Evolutionary conservation across 2,329 filamentous ascomycete species (phyloP).

Genomic region (Pestalotiopsis sp.): DNA sequence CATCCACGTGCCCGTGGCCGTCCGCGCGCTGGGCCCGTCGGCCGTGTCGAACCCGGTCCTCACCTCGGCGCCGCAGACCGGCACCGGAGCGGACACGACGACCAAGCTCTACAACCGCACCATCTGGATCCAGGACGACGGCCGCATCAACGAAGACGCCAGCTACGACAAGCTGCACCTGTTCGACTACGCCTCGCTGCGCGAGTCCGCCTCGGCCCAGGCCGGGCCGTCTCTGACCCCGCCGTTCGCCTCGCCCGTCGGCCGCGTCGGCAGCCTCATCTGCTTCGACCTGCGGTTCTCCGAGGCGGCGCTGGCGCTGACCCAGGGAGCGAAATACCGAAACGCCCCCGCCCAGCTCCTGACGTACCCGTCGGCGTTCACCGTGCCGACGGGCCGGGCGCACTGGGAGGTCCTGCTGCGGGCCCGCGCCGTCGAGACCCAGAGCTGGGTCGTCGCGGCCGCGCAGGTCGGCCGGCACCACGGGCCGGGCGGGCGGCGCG

Average conservation of each 20-base stretch:
- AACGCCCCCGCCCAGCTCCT: constrained; percentile 71
- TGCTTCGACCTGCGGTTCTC: constrained; percentile 92
- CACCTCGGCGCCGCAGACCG: background rate
- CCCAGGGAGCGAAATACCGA: too few relatives aligned
- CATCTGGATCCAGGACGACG: constrained; percentile 51
- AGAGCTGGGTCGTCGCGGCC: constrained; percentile 84
- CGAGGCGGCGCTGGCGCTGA: constrained; percentile 70
- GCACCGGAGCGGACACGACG: background rate
- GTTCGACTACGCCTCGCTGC: constrained; percentile 69
- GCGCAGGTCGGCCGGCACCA: constrained; percentile 73
- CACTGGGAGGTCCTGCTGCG: constrained; percentile 85
- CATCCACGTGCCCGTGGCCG: constrained; percentile 73
- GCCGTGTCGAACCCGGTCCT: constrained; percentile 7
- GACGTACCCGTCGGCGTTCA: constrained; percentile 89
- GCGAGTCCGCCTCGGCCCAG: constrained; percentile 64
- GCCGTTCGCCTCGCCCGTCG: constrained; percentile 75
- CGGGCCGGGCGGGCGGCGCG: constrained; percentile 52
- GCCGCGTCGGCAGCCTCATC: constrained; percentile 77
- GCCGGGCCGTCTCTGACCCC: constrained; percentile 63
- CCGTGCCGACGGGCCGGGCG: constrained; percentile 78
- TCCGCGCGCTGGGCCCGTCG: constrained; percentile 26
- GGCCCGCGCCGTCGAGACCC: constrained; percentile 84
- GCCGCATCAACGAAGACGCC: constrained; percentile 41
- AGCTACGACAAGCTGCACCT: constrained; percentile 88
- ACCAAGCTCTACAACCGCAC: constrained; percentile 54